phyloP scores from a whole-genome alignment of 2,329 filamentous ascomycete species.

The Cladobotryum protrusum region DNA sequence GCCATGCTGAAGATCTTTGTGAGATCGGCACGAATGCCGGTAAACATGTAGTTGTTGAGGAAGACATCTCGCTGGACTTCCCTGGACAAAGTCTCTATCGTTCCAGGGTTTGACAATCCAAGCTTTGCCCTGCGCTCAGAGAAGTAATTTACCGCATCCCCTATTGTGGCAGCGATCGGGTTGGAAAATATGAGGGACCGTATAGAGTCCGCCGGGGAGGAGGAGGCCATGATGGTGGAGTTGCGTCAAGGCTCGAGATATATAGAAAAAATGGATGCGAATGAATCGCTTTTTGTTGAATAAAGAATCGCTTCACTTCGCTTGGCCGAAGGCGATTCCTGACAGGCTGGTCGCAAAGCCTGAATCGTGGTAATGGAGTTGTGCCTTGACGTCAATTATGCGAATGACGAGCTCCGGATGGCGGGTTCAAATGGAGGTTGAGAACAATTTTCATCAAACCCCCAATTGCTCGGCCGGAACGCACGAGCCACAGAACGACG shows the following conservation, averaged over 20 bases:
- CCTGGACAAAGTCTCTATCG: conserved; percentile 79
- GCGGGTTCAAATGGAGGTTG: conserved; percentile 14
- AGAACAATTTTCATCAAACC: conserved; percentile 20
- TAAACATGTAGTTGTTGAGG: conserved; percentile 94
- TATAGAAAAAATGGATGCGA: background rate
- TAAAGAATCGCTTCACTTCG: conserved; percentile 7
- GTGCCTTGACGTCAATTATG: conserved; percentile 12
- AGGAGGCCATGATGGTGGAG: conserved; percentile 43
- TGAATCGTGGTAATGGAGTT: background rate
- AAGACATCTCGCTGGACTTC: conserved; percentile 97
- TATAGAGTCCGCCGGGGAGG: conserved; percentile 43
- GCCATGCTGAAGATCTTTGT: conserved; percentile 93
- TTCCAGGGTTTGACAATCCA: conserved; percentile 86
- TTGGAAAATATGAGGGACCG: conserved; percentile 66
- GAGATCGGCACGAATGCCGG: conserved; percentile 88
- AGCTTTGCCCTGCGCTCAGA: conserved; percentile 80
- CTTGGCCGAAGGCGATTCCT: background rate
- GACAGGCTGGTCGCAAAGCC: conserved; percentile 4
- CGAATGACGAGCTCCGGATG: conserved; percentile 14
- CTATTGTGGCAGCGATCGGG: conserved; percentile 60
- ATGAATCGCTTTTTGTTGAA: background rate
- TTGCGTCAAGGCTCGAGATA: conserved; percentile 19
- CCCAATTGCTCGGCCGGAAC: conserved; percentile 6
- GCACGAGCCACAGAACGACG: conserved; percentile 12
- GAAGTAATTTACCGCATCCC: conserved; percentile 75